A percentile compares a stretch with the other conserved stretches of the same genome.
Evolutionary conservation across 176 grass and related monocot species (phyloP).

Genomic region (Cocos nucifera): DNA sequence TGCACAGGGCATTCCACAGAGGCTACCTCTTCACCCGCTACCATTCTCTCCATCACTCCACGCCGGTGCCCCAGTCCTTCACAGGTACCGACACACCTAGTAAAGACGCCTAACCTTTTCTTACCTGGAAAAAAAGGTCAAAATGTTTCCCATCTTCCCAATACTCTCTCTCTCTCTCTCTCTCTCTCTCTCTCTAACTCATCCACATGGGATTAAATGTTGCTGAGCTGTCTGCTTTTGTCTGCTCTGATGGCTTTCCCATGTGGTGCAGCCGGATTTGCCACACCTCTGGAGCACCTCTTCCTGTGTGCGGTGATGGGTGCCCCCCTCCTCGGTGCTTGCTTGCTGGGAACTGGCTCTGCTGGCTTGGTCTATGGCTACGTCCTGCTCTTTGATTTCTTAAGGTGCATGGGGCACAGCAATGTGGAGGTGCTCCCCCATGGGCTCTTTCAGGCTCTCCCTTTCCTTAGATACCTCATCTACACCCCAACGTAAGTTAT

Average conservation of each 20-base stretch:
- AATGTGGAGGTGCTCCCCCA: conserved; percentile 70
- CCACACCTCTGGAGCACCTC: conserved; percentile 58
- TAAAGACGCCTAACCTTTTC: background rate
- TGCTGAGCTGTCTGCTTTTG: background rate
- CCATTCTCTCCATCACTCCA: conserved; percentile 71
- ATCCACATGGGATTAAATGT: no score
- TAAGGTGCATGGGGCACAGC: conserved; percentile 73
- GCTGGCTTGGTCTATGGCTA: conserved; percentile 47
- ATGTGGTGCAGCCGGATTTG: conserved; percentile 38
- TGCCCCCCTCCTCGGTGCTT: conserved; percentile 37
- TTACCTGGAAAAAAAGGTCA: no score
- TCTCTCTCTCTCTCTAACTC: no score
- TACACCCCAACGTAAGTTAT: conserved; percentile 72
- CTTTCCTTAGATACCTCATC: conserved; percentile 56
- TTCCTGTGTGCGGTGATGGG: conserved; percentile 34
- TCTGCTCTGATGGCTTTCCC: no score
- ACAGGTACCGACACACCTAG: conserved; percentile 25
- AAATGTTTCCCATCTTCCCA: no score
- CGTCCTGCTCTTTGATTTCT: conserved; percentile 49
- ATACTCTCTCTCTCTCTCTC: background rate
- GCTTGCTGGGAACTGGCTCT: conserved; percentile 34
- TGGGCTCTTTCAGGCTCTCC: conserved; percentile 32
- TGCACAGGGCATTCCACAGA: conserved; percentile 54
- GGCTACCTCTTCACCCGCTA: conserved; percentile 42
- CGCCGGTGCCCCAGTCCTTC: conserved; percentile 52